Evolutionary conservation across 2,329 filamentous ascomycete genomes (phyloP), one percentile per base, ranked within the genome.

Genomic region (Aspergillus unguis): DNA sequence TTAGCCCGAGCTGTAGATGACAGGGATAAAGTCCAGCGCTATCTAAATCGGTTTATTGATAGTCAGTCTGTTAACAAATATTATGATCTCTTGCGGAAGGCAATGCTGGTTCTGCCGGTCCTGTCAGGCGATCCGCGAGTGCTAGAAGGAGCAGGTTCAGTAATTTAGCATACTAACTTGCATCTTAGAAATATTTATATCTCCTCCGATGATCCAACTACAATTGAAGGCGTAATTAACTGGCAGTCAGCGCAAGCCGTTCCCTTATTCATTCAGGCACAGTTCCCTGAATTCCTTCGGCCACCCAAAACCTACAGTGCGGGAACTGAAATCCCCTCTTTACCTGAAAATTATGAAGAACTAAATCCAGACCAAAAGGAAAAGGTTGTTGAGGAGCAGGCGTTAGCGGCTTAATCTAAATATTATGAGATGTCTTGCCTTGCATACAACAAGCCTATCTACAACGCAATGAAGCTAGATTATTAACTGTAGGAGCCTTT

Each of bases 181-280:
- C 48, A 65, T 50, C 44, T 63, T 10, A 55, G 60, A 29, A 62
- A 66, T 52, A 64, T 66, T 11, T 64, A 58, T 35, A 58, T 64
- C 27, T 58, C 57, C 4, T 7, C 49, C 1, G 50, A 62, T 32
- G 52, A 61, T 33, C 53, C 56, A 28, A 62, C 56, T 40, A 46
- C 33, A 1, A 61, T 66, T 48, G 45, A 59, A 50, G 57, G 59
- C 10, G 58, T 65, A 11, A 64, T 67, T 31, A 61, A 65, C 41
- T 66, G 61, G 64, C 59, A 65, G 29, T 64, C 60, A 35, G 11
- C 58, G 28, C 50, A 55, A 11, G 25, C 57, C 25, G 44, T 47
- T 17, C 65, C 65, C 38, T 26, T 62, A 27, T 62, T 67, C 31
- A 35, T 62, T 29, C 63, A 65, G 27, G 52, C 57, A 37, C 56